Evolutionary conservation across 2,329 filamentous ascomycete genomes (phyloP), one percentile per base, ranked within the genome.

Genomic region (Dothiorella sarmentorum): DNA sequence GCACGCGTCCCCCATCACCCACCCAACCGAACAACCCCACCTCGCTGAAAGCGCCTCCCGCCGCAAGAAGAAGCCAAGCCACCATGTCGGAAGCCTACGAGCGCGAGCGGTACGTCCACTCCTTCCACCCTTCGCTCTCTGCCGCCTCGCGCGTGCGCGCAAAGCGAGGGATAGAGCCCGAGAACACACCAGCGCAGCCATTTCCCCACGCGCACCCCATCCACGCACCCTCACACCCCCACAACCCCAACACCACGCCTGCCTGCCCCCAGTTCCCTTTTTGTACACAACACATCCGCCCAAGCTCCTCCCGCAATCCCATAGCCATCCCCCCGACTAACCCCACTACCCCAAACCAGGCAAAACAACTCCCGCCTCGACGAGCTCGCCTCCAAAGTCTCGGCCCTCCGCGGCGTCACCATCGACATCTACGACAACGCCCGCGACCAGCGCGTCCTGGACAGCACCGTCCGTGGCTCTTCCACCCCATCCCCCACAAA

Each of bases 381-480:
- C 69, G 91, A 96, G 72, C 88, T 99, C 35, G 89, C 89, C 15
- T 83, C 85, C 64, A 99, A 99, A 78, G 92, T 97, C 58, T 90
- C 90, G 17, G 91, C 91, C 55, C 84, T 99, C 63, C 91, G 93
- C 69, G 90, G 89, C 74, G 91, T 99, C 52, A 99, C 94, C 40
- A 85, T 97, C 64, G 91, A 99, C 78, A 99, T 99, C 69, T 97
- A 97, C 82, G 92, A 97, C 77, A 91, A 94, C 72, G 94, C 94
- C 51, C 85, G 91, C 60, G 85, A 90, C 67, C 93, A 97, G 68
- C 85, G 89, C 64, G 84, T 96, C 63, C 89, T 99, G 65, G 91
- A 99, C 75, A 86, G 85, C 69, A 93, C 90, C 37, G 90, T 95
- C 81, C 60, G 85, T 76, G 15, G 49, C 22, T 45, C 51, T n/a